Conservation (phyloP, 192 early-diverging fungal species). For the Geranomyces michiganensis region DNA sequence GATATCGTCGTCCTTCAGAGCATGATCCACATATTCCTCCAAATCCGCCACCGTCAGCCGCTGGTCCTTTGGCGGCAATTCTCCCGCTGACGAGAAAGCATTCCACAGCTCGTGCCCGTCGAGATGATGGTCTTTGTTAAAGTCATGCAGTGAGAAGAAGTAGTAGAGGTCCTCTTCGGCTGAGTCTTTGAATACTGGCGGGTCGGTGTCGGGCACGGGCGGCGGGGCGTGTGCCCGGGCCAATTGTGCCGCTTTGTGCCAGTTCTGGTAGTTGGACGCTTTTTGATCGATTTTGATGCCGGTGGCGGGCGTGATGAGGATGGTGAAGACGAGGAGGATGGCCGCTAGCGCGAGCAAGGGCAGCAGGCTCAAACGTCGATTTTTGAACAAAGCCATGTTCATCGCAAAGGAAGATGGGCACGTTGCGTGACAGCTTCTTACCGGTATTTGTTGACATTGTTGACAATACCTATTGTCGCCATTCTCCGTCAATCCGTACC, state of each 20-base stretch:
- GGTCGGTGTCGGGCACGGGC: not conserved
- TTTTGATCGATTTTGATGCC: no score
- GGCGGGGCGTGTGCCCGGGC: constrained; percentile 42
- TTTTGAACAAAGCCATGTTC: no score
- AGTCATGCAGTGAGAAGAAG: constrained; percentile 74
- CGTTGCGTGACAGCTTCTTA: no score
- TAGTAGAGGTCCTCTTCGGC: constrained; percentile 70
- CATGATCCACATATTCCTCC: constrained; percentile 71
- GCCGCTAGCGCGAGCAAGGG: no score
- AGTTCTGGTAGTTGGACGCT: constrained; percentile 56
- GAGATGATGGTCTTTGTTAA: constrained; percentile 69
- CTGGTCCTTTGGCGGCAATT: constrained; percentile 8
- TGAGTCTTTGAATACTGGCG: not conserved
- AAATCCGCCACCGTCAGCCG: constrained; percentile 45
- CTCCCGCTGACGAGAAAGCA: constrained; percentile 54
- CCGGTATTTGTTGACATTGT: no score
- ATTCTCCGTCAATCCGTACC: no score
- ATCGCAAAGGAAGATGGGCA: no score
- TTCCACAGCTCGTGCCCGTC: constrained; percentile 78
- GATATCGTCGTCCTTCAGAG: constrained; percentile 73
- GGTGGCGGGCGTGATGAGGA: no score
- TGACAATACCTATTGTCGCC: no score
- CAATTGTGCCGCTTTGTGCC: constrained; percentile 51
- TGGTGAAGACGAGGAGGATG: no score
- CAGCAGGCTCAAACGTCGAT: no score